phyloP scores from a whole-genome alignment of 2,329 filamentous ascomycete genomes.

The Ophiocordyceps robertsii region DNA sequence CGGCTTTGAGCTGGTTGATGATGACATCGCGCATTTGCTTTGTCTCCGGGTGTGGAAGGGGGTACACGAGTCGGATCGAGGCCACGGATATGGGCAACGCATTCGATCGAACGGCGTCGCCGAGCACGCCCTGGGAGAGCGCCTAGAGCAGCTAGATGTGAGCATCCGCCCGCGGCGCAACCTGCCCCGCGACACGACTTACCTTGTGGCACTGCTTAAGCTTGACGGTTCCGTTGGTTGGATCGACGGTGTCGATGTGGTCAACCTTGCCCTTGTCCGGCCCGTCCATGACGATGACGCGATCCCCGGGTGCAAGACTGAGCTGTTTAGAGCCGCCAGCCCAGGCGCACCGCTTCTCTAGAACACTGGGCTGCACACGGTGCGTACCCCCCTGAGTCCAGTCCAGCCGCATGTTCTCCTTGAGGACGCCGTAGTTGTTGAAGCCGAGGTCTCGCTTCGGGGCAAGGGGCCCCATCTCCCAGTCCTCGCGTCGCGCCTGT shows the following conservation, averaged over 20 bases:
- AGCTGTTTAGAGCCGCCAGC: constrained; percentile 42
- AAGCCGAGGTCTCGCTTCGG: constrained; percentile 61
- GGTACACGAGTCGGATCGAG: constrained; percentile 69
- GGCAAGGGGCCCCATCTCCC: constrained; percentile 63
- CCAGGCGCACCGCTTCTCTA: constrained; percentile 35
- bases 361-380: constrained; percentile 17
- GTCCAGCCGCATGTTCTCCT: constrained; percentile 22
- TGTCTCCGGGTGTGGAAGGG: constrained; percentile 52
- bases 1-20: constrained; percentile 54
- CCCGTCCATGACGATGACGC: constrained; percentile 70
- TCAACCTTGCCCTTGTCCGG: constrained; percentile 76
- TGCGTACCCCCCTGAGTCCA: constrained; percentile 18
- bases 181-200: constrained; percentile 13
- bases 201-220: constrained; percentile 54
- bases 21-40: constrained; percentile 59
- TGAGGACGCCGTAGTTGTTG: constrained; percentile 44
- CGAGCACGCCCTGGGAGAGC: constrained; percentile 16
- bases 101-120: constrained; percentile 14
- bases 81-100: constrained; percentile 47
- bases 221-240: constrained; percentile 40
- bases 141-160: constrained; percentile 9
- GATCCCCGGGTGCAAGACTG: constrained; percentile 55
- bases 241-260: constrained; percentile 44
- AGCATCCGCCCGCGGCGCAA: background rate
- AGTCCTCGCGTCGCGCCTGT: constrained; percentile 56